Evolutionary conservation across 148 eudicot genomes (phyloP).

Genomic region (Fagopyrum homotropicum): DNA sequence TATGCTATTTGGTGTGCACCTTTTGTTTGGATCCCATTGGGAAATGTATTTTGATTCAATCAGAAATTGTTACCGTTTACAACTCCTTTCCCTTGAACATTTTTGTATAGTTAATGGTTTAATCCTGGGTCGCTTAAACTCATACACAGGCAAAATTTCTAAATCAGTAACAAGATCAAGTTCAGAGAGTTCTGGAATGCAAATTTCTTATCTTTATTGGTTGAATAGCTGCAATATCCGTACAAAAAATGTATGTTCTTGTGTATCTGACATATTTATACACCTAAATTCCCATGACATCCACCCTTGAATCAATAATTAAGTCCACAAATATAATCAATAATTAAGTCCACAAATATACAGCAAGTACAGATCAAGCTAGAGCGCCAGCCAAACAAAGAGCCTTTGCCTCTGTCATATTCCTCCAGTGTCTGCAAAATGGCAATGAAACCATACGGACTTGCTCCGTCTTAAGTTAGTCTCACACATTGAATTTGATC

Average conservation of each 20-base stretch:
- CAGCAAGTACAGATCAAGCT: not conserved
- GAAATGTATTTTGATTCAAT: not conserved
- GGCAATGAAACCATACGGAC: not conserved
- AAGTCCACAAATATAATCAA: not conserved
- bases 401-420: not conserved
- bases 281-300: not conserved
- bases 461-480: not conserved
- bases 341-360: not conserved
- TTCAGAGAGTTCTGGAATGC: not conserved
- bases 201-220: not conserved
- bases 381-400: not conserved
- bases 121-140: not conserved
- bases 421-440: not conserved
- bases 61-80: not conserved
- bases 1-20: conserved; percentile 1
- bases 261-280: not conserved
- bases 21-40: conserved; percentile 10
- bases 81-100: not conserved
- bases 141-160: not conserved
- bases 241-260: not conserved
- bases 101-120: not conserved
- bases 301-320: not conserved
- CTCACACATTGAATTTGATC: not conserved
- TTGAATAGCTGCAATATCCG: not conserved
- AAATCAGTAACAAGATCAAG: not conserved